Conservation (phyloP, 208 protist genomes). For the Leishmania turanica region DNA sequence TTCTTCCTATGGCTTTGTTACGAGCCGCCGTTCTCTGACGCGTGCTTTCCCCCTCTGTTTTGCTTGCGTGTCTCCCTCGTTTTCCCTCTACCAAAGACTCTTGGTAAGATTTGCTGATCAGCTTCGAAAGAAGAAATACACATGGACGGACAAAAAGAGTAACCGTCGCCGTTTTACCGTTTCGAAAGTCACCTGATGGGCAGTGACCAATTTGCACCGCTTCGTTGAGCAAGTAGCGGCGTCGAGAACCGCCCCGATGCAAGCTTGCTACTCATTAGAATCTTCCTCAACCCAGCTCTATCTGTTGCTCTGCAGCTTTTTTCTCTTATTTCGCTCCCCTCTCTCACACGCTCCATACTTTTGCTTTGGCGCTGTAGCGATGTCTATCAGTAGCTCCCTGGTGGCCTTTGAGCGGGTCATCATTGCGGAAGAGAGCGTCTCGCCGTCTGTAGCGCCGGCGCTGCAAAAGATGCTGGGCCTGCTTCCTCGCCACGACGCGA, state of each 20-base stretch:
- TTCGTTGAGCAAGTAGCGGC: background rate
- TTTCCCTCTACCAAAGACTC: background rate
- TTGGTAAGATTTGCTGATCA: background rate
- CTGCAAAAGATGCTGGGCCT: conserved; percentile 72
- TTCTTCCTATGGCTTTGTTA: background rate
- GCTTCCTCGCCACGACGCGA: conserved; percentile 72
- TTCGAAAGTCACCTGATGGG: background rate
- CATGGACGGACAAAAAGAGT: background rate
- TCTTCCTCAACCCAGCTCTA: background rate
- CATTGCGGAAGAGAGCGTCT: conserved; percentile 58
- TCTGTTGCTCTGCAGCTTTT: background rate
- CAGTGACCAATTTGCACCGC: background rate
- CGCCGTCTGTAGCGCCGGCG: conserved; percentile 32
- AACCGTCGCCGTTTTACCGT: background rate
- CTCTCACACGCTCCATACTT: background rate
- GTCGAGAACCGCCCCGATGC: background rate
- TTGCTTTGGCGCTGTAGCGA: conserved; percentile 2
- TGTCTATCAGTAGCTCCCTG: conserved; percentile 57
- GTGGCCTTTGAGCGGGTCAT: conserved; percentile 54
- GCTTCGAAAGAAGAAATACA: background rate
- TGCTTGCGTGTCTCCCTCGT: background rate
- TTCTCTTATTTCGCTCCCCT: background rate
- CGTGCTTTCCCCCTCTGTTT: background rate
- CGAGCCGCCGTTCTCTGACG: background rate
- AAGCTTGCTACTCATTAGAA: background rate